Evolutionary conservation across 805 yeast species (phyloP).

Genomic region (Dipodascus albidus): DNA sequence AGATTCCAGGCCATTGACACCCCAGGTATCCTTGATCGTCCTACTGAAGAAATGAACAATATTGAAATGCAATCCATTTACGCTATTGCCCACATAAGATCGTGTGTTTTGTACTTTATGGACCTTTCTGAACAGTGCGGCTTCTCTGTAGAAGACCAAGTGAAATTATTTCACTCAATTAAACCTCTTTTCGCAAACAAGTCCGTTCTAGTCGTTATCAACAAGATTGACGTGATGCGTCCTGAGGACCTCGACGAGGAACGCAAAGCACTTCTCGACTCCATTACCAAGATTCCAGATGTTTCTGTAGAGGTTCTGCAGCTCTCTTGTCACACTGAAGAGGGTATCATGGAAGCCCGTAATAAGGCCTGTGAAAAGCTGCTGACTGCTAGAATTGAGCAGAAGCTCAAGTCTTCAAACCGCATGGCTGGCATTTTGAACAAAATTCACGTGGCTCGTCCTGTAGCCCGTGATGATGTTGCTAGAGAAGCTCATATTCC

Average conservation of each 20-base stretch:
- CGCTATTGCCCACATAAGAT: conserved; percentile 96
- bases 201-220: conserved; percentile 88
- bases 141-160: conserved; percentile 93
- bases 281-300: conserved; percentile 39
- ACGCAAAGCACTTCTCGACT: conserved; percentile 57
- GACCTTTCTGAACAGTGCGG: conserved; percentile 99
- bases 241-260: conserved; percentile 74
- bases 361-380: conserved; percentile 96
- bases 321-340: conserved; percentile 88
- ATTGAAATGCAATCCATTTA: conserved; percentile 99
- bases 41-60: conserved; percentile 98
- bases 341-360: conserved; percentile 89
- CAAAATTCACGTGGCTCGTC: conserved; percentile 90
- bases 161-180: conserved; percentile 89
- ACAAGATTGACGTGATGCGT: conserved; percentile 84
- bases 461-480: conserved; percentile 73
- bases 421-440: conserved; percentile 81
- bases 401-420: conserved; percentile 77
- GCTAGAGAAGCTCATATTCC: conserved; percentile 77
- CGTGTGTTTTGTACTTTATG: conserved; percentile 95
- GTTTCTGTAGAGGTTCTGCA: conserved; percentile 88
- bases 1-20: conserved; percentile 99
- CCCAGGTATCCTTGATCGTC: conserved; percentile 97
- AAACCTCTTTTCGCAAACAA: conserved; percentile 96
- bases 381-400: conserved; percentile 90